Evolutionary conservation across 2,329 filamentous ascomycete genomes (phyloP).

Genomic region (Trichophyton schoenleinii): DNA sequence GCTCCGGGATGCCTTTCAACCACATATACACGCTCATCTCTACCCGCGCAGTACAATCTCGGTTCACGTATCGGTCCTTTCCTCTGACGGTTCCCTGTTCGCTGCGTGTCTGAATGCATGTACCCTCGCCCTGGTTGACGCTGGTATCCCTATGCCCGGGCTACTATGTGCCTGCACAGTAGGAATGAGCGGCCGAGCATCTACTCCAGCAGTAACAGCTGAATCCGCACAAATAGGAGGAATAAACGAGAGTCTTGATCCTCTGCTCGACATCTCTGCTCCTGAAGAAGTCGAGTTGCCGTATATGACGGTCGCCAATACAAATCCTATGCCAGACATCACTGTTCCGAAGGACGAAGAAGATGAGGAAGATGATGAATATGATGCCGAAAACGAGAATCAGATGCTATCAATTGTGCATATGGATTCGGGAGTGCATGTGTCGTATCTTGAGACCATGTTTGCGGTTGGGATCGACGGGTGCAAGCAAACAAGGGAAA

Average conservation of each 20-base stretch:
- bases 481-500: conserved; percentile 69
- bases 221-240: conserved; percentile 10
- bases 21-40: conserved; percentile 69
- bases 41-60: conserved; percentile 80
- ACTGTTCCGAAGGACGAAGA: conserved; percentile 40
- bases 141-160: conserved; percentile 88
- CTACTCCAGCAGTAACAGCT: conserved; percentile 26
- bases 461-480: conserved; percentile 83
- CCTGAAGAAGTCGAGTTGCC: conserved; percentile 61
- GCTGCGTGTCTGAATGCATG: conserved; percentile 83
- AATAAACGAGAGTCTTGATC: conserved; percentile 32
- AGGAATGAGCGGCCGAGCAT: conserved; percentile 46
- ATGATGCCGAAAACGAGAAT: conserved; percentile 23
- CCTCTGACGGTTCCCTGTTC: conserved; percentile 78
- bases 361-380: conserved; percentile 40
- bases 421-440: conserved; percentile 81
- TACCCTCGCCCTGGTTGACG: conserved; percentile 84
- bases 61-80: conserved; percentile 74
- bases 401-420: conserved; percentile 61
- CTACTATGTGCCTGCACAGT: conserved; percentile 83
- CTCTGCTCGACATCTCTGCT: conserved; percentile 32
- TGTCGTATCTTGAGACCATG: conserved; percentile 73
- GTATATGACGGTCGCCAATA: conserved; percentile 71
- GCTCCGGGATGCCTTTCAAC: conserved; percentile 62
- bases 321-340: conserved; percentile 22